Percentiles rank a stretch among this genome's conserved stretches.
phyloP scores from a whole-genome alignment of 116 monocot species.

The Dioscorea cayenensis region DNA sequence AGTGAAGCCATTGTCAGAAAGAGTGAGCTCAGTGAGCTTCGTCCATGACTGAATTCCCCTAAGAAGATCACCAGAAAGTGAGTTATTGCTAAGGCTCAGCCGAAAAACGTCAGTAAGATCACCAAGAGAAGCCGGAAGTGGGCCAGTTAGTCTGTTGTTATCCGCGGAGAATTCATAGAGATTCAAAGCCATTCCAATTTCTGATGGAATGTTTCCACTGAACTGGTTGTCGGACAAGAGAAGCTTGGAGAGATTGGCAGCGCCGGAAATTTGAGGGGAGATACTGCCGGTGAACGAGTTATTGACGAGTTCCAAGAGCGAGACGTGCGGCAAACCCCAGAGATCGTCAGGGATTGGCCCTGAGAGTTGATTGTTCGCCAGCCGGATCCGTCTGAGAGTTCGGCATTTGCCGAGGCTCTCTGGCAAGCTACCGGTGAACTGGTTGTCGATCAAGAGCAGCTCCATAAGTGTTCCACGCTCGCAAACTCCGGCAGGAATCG shows the following conservation, averaged over 20 bases:
- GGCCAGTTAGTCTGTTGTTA: conserved; percentile 35
- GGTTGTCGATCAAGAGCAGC: conserved; percentile 41
- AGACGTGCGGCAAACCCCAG: conserved; percentile 44
- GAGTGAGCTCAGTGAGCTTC: conserved; percentile 39
- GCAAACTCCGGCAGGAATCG: conserved; percentile 46
- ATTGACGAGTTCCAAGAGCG: conserved; percentile 27
- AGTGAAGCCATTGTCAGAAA: conserved; percentile 32
- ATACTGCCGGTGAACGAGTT: conserved; percentile 38
- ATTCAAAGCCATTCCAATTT: conserved; percentile 15
- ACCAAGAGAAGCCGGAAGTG: conserved; percentile 24
- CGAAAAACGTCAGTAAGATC: conserved; percentile 11
- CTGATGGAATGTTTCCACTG: conserved; percentile 38
- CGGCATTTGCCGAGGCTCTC: conserved; percentile 33
- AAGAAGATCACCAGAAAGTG: conserved; percentile 30
- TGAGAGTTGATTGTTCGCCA: conserved; percentile 32
- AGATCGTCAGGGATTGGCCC: conserved; percentile 28
- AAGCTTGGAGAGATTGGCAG: conserved; percentile 30
- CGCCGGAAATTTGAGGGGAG: conserved; percentile 24
- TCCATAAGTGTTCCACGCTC: conserved; percentile 29
- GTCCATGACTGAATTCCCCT: conserved; percentile 15
- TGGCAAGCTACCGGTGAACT: conserved; percentile 34
- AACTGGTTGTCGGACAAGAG: conserved; percentile 33
- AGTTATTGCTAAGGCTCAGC: conserved; percentile 45
- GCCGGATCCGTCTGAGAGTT: conserved; percentile 34
- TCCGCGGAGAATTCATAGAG: conserved; percentile 30